Evolutionary conservation across 2,329 filamentous ascomycete species (phyloP).

Genomic region (Xylogone sp.): DNA sequence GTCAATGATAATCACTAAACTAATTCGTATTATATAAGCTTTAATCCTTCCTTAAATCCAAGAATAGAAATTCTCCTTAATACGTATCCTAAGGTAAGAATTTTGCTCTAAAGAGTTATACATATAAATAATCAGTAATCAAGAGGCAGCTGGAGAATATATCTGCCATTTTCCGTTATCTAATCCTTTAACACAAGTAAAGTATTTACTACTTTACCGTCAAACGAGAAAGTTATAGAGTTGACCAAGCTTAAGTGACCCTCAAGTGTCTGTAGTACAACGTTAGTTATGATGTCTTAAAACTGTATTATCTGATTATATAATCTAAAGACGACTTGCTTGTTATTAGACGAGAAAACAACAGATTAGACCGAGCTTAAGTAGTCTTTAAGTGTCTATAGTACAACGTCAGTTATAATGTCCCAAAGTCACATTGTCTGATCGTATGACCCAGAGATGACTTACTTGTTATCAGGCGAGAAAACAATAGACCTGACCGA

Average conservation of each 20-base stretch:
- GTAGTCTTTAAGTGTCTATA: neutral
- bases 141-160: slow-evolving; percentile 19
- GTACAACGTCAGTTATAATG: neutral
- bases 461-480: slow-evolving; percentile 1
- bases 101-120: slow-evolving; percentile 14
- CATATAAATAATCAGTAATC: slow-evolving; percentile 15
- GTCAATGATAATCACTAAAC: too few relatives aligned
- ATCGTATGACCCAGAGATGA: slow-evolving; percentile 1
- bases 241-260: neutral
- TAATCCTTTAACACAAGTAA: slow-evolving; percentile 16
- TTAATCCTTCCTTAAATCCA: slow-evolving; percentile 10
- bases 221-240: slow-evolving; percentile 1
- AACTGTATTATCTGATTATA: neutral
- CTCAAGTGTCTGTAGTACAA: neutral
- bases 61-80: slow-evolving; percentile 18
- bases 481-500: slow-evolving; percentile 1
- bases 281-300: neutral
- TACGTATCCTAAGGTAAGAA: slow-evolving; percentile 18
- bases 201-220: slow-evolving; percentile 3
- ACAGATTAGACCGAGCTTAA: neutral
- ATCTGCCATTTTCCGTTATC: slow-evolving; percentile 10
- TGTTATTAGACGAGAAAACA: neutral
- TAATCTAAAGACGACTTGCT: neutral
- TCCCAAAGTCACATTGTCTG: slow-evolving; percentile 1
- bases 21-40: slow-evolving; percentile 2